phyloP scores from a whole-genome alignment of 805 yeast species.

The Candida maesae region DNA sequence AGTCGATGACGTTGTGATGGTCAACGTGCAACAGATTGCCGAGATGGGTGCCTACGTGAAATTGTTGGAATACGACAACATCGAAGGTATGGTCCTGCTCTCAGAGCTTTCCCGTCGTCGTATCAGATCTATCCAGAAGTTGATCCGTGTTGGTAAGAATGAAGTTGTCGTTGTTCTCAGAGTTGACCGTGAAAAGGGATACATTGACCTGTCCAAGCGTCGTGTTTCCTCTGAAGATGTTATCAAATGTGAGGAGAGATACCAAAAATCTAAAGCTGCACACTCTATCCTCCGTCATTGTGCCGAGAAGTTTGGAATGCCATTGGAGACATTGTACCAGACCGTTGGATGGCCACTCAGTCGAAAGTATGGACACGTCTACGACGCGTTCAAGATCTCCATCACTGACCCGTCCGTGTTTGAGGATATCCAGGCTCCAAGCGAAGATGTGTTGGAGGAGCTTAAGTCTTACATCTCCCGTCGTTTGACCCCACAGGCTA shows the following conservation, averaged over 20 bases:
- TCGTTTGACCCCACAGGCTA: slow-evolving; percentile 96
- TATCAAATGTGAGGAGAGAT: slow-evolving; percentile 94
- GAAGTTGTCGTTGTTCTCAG: slow-evolving; percentile 97
- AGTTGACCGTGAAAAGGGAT: slow-evolving; percentile 98
- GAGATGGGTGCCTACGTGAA: slow-evolving; percentile 99
- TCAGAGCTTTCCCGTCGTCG: slow-evolving; percentile 98
- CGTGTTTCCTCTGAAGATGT: slow-evolving; percentile 98
- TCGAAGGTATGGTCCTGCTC: slow-evolving; percentile 96
- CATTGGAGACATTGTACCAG: slow-evolving; percentile 82
- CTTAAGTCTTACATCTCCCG: slow-evolving; percentile 82
- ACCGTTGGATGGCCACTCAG: slow-evolving; percentile 97
- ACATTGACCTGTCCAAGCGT: slow-evolving; percentile 95
- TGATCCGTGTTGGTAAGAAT: slow-evolving; percentile 96
- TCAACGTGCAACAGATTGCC: slow-evolving; percentile 96
- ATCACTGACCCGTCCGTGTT: slow-evolving; percentile 86
- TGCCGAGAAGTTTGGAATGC: slow-evolving; percentile 90
- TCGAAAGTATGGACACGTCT: slow-evolving; percentile 93
- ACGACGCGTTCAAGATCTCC: slow-evolving; percentile 94
- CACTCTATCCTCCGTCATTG: slow-evolving; percentile 98
- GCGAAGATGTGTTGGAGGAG: slow-evolving; percentile 74
- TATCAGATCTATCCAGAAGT: slow-evolving; percentile 94
- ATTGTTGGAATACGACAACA: slow-evolving; percentile 92
- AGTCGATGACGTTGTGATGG: slow-evolving; percentile 98
- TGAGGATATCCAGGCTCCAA: slow-evolving; percentile 71
- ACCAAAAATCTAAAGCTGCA: slow-evolving; percentile 94